Evolutionary conservation across 352 stramenopile genomes (phyloP).

Genomic region (Thalassiosira livingstoniorum): DNA sequence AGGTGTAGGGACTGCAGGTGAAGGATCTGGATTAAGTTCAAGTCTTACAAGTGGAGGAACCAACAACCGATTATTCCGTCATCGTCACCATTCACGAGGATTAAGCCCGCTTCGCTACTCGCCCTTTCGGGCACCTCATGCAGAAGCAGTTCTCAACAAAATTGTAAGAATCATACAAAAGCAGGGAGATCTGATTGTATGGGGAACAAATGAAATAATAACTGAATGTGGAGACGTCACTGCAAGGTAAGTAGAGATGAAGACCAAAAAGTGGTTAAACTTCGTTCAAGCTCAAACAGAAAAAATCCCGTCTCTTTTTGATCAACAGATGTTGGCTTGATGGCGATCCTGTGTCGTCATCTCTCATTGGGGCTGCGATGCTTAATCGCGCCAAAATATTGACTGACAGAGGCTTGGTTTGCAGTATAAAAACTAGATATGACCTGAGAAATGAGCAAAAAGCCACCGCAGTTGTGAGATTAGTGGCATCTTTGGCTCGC

Average conservation of each 20-base stretch:
- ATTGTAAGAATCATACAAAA: conserved; percentile 59
- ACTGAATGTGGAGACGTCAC: conserved; percentile 67
- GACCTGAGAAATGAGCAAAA: conserved; percentile 77
- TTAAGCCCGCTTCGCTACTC: conserved; percentile 21
- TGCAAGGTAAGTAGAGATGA: too few species aligned
- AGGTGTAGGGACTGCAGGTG: not conserved
- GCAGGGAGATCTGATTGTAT: conserved; percentile 81
- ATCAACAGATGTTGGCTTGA: conserved; percentile 74
- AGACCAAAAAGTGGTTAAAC: too few species aligned
- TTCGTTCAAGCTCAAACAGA: too few species aligned
- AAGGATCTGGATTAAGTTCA: not conserved
- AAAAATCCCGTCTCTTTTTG: too few species aligned
- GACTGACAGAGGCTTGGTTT: conserved; percentile 66
- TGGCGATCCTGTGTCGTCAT: conserved; percentile 67
- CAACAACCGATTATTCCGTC: not conserved
- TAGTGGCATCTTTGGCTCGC: conserved; percentile 65
- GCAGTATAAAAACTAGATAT: conserved; percentile 72
- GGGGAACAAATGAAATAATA: conserved; percentile 78
- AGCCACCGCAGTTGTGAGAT: conserved; percentile 71
- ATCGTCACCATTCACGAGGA: not conserved
- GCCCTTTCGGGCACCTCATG: conserved; percentile 44
- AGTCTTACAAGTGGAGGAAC: not conserved
- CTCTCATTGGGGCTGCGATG: conserved; percentile 66
- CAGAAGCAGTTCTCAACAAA: conserved; percentile 48
- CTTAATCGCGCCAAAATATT: conserved; percentile 69